phyloP scores from a whole-genome alignment of 1,284 basidiomycete genomes.

The Rhodotorula sp. region DNA sequence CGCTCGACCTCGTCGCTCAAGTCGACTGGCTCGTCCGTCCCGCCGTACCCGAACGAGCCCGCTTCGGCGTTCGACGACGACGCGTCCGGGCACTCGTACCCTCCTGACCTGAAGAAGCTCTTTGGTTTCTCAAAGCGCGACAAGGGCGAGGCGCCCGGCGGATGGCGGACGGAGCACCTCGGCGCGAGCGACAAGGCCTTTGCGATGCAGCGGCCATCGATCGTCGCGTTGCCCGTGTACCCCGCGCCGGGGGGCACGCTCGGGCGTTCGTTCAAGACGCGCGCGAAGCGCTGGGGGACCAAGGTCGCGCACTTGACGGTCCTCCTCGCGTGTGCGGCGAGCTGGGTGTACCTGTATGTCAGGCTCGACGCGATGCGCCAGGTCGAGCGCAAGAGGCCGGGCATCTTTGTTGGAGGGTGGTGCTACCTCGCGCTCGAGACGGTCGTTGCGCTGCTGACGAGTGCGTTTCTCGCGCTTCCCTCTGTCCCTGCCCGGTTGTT shows the following conservation, averaged over 20 bases:
- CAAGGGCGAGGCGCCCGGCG: slow-evolving; percentile 12
- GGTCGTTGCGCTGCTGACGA: slow-evolving; percentile 36
- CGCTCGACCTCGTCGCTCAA: not conserved
- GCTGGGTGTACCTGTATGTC: slow-evolving; percentile 26
- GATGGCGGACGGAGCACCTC: slow-evolving; percentile 37
- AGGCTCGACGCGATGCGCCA: slow-evolving; percentile 18
- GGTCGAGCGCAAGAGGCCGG: slow-evolving; percentile 33
- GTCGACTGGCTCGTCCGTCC: not conserved
- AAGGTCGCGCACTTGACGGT: slow-evolving; percentile 19
- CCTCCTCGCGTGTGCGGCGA: slow-evolving; percentile 16
- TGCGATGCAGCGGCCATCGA: slow-evolving; percentile 28
- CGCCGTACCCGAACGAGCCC: not conserved
- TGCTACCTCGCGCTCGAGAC: slow-evolving; percentile 41
- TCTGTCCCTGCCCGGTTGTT: not conserved
- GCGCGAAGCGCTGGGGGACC: slow-evolving; percentile 14
- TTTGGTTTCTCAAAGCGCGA: slow-evolving; percentile 12
- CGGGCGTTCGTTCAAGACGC: slow-evolving; percentile 2
- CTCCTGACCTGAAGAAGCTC: slow-evolving; percentile 14
- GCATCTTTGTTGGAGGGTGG: slow-evolving; percentile 43
- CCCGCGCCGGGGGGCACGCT: slow-evolving; percentile 25
- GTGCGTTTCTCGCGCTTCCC: slow-evolving; percentile 11
- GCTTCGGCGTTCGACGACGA: slow-evolving; percentile 19
- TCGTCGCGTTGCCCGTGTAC: slow-evolving; percentile 41
- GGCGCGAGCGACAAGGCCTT: slow-evolving; percentile 23
- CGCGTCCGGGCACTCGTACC: slow-evolving; percentile 1